Percentiles rank a stretch among this genome's conserved stretches.
Conservation (phyloP, 2,329 filamentous ascomycete species). For the Camptophora hylomeconis region DNA sequence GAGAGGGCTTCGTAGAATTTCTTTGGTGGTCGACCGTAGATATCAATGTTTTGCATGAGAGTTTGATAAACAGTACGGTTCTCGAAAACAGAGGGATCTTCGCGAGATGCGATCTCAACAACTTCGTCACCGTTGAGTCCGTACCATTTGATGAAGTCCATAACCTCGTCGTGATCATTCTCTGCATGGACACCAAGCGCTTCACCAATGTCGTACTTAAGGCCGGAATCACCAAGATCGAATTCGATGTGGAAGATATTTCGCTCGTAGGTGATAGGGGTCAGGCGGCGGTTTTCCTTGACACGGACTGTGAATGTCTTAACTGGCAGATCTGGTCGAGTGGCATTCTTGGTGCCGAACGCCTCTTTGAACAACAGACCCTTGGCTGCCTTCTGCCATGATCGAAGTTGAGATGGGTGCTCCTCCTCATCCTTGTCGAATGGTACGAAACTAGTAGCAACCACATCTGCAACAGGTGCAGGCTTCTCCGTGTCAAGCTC, state of each 20-base stretch:
- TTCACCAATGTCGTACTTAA: constrained; percentile 95
- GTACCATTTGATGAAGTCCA: constrained; percentile 81
- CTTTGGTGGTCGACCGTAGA: constrained; percentile 93
- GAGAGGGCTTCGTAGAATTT: constrained; percentile 90
- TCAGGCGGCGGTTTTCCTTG: constrained; percentile 90
- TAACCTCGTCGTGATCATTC: constrained; percentile 68
- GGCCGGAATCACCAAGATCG: constrained; percentile 77
- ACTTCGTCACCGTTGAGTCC: constrained; percentile 69
- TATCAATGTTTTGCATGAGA: constrained; percentile 82
- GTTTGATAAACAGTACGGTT: constrained; percentile 89
- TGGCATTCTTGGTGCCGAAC: constrained; percentile 56
- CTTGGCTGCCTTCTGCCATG: constrained; percentile 78
- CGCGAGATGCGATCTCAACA: constrained; percentile 81
- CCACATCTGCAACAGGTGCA: constrained; percentile 50
- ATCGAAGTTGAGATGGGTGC: constrained; percentile 50
- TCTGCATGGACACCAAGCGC: constrained; percentile 92
- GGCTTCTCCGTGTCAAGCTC: constrained; percentile 44
- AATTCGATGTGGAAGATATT: constrained; percentile 99
- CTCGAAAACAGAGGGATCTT: constrained; percentile 61
- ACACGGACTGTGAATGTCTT: constrained; percentile 82
- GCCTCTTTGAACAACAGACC: constrained; percentile 89
- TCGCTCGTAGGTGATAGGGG: constrained; percentile 76
- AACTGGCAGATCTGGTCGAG: constrained; percentile 74
- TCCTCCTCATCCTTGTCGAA: constrained; percentile 68
- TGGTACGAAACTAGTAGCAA: constrained; percentile 66